Evolutionary conservation across 2,329 filamentous ascomycete genomes (phyloP), one percentile per base, ranked within the genome.

Genomic region (Lasiodiplodia theobromae): DNA sequence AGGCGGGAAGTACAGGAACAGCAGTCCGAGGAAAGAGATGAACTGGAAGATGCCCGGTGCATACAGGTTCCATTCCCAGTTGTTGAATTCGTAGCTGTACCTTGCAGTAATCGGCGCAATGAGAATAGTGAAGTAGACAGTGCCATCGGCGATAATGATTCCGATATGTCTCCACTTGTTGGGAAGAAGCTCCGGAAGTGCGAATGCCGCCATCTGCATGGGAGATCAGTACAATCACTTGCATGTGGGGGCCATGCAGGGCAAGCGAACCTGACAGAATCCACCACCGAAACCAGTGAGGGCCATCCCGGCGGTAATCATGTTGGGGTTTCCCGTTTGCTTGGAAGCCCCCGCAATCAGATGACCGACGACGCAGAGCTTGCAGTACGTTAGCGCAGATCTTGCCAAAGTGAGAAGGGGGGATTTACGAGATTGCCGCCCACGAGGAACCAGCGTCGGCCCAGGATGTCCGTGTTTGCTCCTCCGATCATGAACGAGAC

Each of bases 161-260:
- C 78, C 80, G 37, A 80, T 81, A 71, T 84, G 81, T 66, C 82
- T 74, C 81, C 82, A 84, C 72, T 84, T 85, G 74, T 84, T 84
- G 0, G 82, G 82, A 2, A 85, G 77, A 25, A 85, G 78, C 70
- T 84, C 82, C 6, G 82, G 81, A 8, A 85, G 78, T 8, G 80
- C 82, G 72, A 84, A 83, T 51, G 81, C 82, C 18, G 80, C 82
- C 67, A 78, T 74, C 73, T 76, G 57, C 25, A 38, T 37, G 25
- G 44, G n/a, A 4, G 47, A 64, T 64, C 31, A 63, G 58, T 51
- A 52, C 21, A 38, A 57, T 64, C 34, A 56, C 31, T 34, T 34
- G 31, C 31, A 34, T 54, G 38, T n/a, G 31, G 67, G 28, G 54
- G 2, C 44, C 11, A 62, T 23, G 52, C 31, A 21, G 12, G 44